These are phyloP conservation scores for Tremella mesenterica DNA, from an alignment of 768 basidiomycete genomes.

Conservation along the genomic window DNA sequence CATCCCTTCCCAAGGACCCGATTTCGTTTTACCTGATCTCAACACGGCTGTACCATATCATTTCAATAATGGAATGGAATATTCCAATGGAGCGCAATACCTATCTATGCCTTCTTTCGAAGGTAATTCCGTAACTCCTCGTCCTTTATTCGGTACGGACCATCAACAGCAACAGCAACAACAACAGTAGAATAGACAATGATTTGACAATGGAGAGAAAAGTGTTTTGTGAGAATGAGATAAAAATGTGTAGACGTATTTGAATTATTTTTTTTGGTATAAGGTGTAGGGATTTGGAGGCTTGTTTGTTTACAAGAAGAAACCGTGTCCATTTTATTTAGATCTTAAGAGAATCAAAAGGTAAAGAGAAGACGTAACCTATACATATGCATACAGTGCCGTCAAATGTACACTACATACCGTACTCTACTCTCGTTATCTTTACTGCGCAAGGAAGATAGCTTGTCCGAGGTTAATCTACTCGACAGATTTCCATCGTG, in stretches of 20 bases:
- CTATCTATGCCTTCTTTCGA: not conserved
- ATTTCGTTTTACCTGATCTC: slow-evolving; percentile 2
- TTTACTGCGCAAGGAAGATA: too few species aligned
- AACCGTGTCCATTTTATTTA: too few species aligned
- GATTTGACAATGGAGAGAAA: too few species aligned
- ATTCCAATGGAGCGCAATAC: not conserved
- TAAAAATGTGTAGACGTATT: too few species aligned
- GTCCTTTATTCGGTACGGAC: not conserved
- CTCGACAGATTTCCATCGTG: slow-evolving; percentile 45
- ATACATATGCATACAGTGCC: not conserved
- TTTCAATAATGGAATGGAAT: not conserved
- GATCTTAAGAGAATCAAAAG: too few species aligned
- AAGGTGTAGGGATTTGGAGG: too few species aligned
- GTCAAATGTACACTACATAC: not conserved
- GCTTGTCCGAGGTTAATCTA: too few species aligned
- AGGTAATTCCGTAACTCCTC: not conserved
- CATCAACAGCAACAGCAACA: not conserved
- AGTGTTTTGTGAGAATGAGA: too few species aligned
- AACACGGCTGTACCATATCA: slow-evolving; percentile 6
- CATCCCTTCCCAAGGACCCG: slow-evolving; percentile 3
- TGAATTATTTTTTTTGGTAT: too few species aligned
- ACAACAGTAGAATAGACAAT: not conserved
- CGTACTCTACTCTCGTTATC: not conserved
- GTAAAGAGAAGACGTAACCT: too few species aligned
- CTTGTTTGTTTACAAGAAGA: too few species aligned